Evolutionary conservation across 805 yeast species (phyloP), one percentile per base, ranked within the genome.

Genomic region (Myxozyma geophila): DNA sequence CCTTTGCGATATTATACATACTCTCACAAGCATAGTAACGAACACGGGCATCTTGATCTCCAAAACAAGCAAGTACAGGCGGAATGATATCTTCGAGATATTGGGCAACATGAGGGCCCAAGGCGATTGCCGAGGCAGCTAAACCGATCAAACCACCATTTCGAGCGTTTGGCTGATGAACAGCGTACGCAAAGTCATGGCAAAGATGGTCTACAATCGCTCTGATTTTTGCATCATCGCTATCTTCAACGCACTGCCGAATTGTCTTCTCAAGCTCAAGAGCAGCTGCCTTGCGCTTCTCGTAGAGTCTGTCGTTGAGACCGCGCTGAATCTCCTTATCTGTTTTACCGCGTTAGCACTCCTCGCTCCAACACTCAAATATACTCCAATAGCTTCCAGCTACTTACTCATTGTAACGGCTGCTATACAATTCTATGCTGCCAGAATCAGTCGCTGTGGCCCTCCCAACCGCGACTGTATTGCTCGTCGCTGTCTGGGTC

Each of bases 1-100:
- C 96, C 73, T 95, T 95, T 53, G 98, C 96, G 52, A 95, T 92
- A 76, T 95, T 95, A 76, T 95, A 95, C 65, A 95, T 80, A 54
- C 96, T 88, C 73, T 95, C 99, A 78, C 98, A 95, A 0, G 99
- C 98, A 75, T 92, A 95, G 72, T 95, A 95, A 59, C 99, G 82
- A 8, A 95, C 99, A 69, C 96, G 85, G n/a, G 97, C 93, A 74
- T 95, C 97, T 64, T 95, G 97, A 73, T 95, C 99, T 55, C 96
- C 93, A 75, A 95, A 95, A 63, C 98, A 93, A 0, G 97, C 93
- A 70, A 95, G 80, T 13, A 95, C 96, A 0, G 99, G 98, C 66
- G 90, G 95, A 67, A 95, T 85, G 62, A 95, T 92, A 58, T 86
- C 89, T 63, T 90, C 95, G 54, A 95, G 76, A 71, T 90, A 93